Evolutionary conservation across 345 rosid species (phyloP).

Genomic region (Rhizophora apiculata): DNA sequence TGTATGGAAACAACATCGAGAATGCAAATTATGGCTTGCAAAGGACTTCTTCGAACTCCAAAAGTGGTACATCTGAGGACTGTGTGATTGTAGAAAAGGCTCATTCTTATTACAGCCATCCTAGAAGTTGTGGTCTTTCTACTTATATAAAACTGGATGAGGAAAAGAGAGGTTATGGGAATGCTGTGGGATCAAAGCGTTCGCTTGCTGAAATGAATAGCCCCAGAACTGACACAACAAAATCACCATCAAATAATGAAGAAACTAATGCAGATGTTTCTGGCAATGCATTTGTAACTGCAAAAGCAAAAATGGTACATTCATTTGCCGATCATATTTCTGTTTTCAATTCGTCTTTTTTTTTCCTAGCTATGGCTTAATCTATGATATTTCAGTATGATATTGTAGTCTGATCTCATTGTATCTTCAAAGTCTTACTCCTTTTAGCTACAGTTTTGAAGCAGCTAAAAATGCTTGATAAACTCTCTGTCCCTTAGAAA

Average conservation of each 20-base stretch:
- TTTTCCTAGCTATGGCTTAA: background rate
- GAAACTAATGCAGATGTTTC: slow-evolving; percentile 44
- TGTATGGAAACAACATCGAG: slow-evolving; percentile 60
- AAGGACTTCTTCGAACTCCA: slow-evolving; percentile 37
- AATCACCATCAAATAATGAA: slow-evolving; percentile 40
- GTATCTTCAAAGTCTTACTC: no score
- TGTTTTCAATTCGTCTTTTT: background rate
- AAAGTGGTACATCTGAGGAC: slow-evolving; percentile 43
- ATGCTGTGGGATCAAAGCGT: slow-evolving; percentile 54
- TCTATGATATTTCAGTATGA: background rate
- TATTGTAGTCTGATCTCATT: background rate
- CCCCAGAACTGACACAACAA: slow-evolving; percentile 34
- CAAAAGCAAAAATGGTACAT: slow-evolving; percentile 79
- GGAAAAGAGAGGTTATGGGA: slow-evolving; percentile 47
- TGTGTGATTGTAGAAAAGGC: slow-evolving; percentile 45
- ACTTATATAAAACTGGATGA: slow-evolving; percentile 35
- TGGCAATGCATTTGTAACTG: slow-evolving; percentile 76
- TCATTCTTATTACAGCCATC: slow-evolving; percentile 21
- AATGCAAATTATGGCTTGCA: slow-evolving; percentile 33
- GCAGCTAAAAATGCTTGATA: background rate
- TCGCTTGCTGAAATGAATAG: slow-evolving; percentile 50
- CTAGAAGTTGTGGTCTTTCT: slow-evolving; percentile 29
- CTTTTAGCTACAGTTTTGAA: background rate
- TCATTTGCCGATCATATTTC: background rate
- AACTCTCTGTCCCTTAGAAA: background rate